Percentiles rank a stretch among this genome's conserved stretches.
phyloP scores from a whole-genome alignment of 352 stramenopile genomes.

The Globisporangium emineosum region DNA sequence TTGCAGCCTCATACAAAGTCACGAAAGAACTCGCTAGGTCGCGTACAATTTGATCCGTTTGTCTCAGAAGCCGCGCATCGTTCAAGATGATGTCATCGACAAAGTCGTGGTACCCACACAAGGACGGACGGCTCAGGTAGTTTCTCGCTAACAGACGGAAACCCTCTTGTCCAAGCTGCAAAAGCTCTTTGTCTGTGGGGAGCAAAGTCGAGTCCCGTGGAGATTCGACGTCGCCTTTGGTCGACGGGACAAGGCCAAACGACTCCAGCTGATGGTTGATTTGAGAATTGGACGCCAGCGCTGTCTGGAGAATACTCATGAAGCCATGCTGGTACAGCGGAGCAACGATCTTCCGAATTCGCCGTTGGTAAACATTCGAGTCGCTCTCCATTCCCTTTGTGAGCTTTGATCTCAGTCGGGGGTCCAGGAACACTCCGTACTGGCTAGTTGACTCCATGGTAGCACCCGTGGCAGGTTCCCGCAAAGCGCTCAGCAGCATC shows the following conservation, averaged over 20 bases:
- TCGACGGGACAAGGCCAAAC: too few relatives aligned
- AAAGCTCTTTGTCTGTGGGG: constrained; percentile 27
- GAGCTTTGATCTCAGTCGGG: constrained; percentile 34
- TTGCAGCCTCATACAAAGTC: constrained; percentile 42
- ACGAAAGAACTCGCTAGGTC: constrained; percentile 45
- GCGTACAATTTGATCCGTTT: constrained; percentile 42
- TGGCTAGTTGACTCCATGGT: constrained; percentile 37
- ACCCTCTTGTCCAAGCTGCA: constrained; percentile 23
- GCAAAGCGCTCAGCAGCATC: constrained; percentile 47
- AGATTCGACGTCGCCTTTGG: too few relatives aligned
- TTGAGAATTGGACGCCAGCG: constrained; percentile 38
- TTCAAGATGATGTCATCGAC: constrained; percentile 55
- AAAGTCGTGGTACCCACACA: constrained; percentile 57
- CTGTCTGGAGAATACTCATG: constrained; percentile 36
- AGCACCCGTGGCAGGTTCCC: constrained; percentile 26
- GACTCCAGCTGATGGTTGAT: constrained; percentile 41
- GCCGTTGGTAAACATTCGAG: constrained; percentile 33
- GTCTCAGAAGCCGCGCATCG: constrained; percentile 33
- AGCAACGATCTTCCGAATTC: constrained; percentile 35
- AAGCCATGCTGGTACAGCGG: constrained; percentile 38
- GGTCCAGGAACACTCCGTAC: constrained; percentile 37
- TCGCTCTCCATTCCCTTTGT: constrained; percentile 25
- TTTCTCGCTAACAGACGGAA: constrained; percentile 37
- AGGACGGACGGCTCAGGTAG: constrained; percentile 34
- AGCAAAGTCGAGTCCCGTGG: constrained; percentile 31